Percentiles rank a stretch among this genome's conserved stretches.
phyloP scores from a whole-genome alignment of 352 stramenopile genomes.

The Pythium guiyangense region DNA sequence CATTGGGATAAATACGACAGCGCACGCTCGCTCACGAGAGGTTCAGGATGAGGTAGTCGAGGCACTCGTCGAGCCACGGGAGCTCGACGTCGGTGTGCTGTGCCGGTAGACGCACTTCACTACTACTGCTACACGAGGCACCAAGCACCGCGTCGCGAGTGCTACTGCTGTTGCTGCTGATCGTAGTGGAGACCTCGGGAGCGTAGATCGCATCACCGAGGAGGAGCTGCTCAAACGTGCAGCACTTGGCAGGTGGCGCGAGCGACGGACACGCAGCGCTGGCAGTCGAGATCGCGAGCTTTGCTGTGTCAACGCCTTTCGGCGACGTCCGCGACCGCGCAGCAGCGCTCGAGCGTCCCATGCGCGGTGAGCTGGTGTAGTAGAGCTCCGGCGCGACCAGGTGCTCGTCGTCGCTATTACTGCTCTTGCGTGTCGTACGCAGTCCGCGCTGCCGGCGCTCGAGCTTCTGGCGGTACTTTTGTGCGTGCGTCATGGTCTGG shows the following conservation, averaged over 20 bases:
- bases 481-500: constrained; percentile 92
- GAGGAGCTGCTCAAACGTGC: constrained; percentile 13
- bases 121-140: background rate
- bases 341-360: background rate
- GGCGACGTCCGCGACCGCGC: background rate
- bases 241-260: background rate
- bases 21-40: constrained; percentile 8
- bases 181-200: background rate
- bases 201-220: constrained; percentile 2
- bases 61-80: constrained; percentile 20
- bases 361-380: constrained; percentile 5
- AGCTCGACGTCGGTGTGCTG: constrained; percentile 17
- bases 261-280: background rate
- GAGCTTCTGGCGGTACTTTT: constrained; percentile 82
- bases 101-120: background rate
- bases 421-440: constrained; percentile 10
- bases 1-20: no score
- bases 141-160: background rate
- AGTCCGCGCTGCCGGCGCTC: constrained; percentile 27
- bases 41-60: constrained; percentile 26
- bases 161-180: background rate
- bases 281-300: background rate
- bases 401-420: constrained; percentile 9
- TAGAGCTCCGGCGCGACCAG: constrained; percentile 2
- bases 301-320: constrained; percentile 3